A percentile compares a stretch with the other conserved stretches of the same genome.
Conservation (phyloP, 202 grass and related monocot species). For the Eragrostis tef region DNA sequence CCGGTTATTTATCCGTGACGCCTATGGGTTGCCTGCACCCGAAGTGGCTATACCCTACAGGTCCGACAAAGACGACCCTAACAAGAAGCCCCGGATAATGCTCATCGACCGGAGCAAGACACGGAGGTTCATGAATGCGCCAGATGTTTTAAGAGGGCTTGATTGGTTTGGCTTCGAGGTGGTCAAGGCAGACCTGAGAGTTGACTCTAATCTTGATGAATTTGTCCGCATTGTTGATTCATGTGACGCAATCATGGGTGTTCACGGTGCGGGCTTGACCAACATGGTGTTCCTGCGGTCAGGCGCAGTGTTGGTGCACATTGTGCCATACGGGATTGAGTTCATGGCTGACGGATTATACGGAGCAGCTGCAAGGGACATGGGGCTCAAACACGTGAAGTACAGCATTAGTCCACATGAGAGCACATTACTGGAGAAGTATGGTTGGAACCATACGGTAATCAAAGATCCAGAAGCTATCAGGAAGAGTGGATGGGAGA, state of each 20-base stretch:
- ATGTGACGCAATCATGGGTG: slow-evolving; percentile 73
- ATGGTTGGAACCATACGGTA: slow-evolving; percentile 64
- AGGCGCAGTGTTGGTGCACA: slow-evolving; percentile 59
- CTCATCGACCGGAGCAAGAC: slow-evolving; percentile 56
- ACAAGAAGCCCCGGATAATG: slow-evolving; percentile 74
- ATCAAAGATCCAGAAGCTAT: slow-evolving; percentile 69
- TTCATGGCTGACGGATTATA: slow-evolving; percentile 62
- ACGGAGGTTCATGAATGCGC: slow-evolving; percentile 57
- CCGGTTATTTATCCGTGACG: slow-evolving; percentile 58
- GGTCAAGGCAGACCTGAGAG: slow-evolving; percentile 49
- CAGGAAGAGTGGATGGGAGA: slow-evolving; percentile 58
- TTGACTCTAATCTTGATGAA: slow-evolving; percentile 51
- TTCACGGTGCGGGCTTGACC: slow-evolving; percentile 62
- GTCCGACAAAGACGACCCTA: slow-evolving; percentile 45
- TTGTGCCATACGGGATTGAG: slow-evolving; percentile 70
- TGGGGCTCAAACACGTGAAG: slow-evolving; percentile 56
- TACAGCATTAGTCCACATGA: slow-evolving; percentile 65
- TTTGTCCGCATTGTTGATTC: slow-evolving; percentile 68
- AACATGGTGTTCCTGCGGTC: slow-evolving; percentile 78
- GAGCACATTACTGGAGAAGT: slow-evolving; percentile 71
- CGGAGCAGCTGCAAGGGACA: slow-evolving; percentile 55
- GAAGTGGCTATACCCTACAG: slow-evolving; percentile 70
- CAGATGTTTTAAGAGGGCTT: slow-evolving; percentile 47
- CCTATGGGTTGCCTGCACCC: slow-evolving; percentile 52
- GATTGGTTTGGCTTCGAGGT: slow-evolving; percentile 73